A percentile compares a stretch with the other conserved stretches of the same genome.
phyloP scores from a whole-genome alignment of 805 yeast genomes.

The Millerago galiae region DNA sequence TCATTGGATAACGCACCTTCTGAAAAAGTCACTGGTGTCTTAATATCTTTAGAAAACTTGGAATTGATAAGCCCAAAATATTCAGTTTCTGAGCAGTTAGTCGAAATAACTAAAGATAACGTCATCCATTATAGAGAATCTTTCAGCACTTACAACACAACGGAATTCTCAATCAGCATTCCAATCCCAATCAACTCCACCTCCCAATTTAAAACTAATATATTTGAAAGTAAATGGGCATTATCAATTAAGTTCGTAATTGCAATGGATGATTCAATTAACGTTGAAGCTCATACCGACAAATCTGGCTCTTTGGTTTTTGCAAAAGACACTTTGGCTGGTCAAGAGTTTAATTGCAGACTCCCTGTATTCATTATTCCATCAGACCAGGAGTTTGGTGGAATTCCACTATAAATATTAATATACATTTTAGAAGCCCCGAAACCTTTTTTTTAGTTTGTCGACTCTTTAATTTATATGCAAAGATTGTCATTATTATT shows the following conservation, averaged over 20 bases:
- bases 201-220: slow-evolving; percentile 33
- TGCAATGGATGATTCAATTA: slow-evolving; percentile 13
- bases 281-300: slow-evolving; percentile 26
- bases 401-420: slow-evolving; percentile 28
- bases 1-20: background rate
- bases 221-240: slow-evolving; percentile 35
- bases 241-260: slow-evolving; percentile 31
- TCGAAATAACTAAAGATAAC: background rate
- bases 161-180: slow-evolving; percentile 25
- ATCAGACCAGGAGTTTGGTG: slow-evolving; percentile 41
- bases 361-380: slow-evolving; percentile 42
- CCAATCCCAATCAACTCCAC: slow-evolving; percentile 30
- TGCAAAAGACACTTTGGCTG: slow-evolving; percentile 30
- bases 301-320: slow-evolving; percentile 28
- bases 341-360: slow-evolving; percentile 36
- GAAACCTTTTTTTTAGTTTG: background rate
- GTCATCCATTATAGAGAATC: slow-evolving; percentile 26
- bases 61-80: slow-evolving; percentile 31
- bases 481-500: slow-evolving; percentile 6
- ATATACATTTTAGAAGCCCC: too few species aligned
- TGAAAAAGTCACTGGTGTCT: slow-evolving; percentile 32
- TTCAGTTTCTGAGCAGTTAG: slow-evolving; percentile 10
- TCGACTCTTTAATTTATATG: background rate
- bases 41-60: slow-evolving; percentile 28
- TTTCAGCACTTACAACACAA: slow-evolving; percentile 24